Evolutionary conservation across 768 basidiomycete species (phyloP).

Genomic region (Trametes sanguinea): DNA sequence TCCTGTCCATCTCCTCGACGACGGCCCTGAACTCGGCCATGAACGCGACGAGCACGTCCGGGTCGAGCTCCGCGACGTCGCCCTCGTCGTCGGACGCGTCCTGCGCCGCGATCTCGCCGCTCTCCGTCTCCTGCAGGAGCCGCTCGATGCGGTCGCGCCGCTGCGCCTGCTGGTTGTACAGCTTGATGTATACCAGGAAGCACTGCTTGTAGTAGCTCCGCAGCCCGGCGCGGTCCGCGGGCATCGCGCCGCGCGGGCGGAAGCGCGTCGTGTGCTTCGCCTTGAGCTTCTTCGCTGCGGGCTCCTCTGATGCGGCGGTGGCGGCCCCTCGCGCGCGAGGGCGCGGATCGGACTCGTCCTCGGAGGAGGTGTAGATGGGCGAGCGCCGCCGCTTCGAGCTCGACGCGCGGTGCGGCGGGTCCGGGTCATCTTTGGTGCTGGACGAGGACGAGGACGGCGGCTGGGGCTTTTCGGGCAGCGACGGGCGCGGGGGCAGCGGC

Average conservation of each 20-base stretch:
- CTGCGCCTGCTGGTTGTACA: conserved; percentile 47
- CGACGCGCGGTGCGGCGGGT: not conserved
- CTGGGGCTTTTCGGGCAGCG: conserved; percentile 15
- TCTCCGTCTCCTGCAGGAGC: conserved; percentile 44
- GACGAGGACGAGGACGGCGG: conserved; percentile 17
- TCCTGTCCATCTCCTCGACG: conserved; percentile 55
- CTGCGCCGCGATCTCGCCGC: conserved; percentile 38
- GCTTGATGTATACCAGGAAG: conserved; percentile 53
- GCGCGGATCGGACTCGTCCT: conserved; percentile 51
- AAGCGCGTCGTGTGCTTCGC: conserved; percentile 18
- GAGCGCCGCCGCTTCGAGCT: conserved; percentile 41
- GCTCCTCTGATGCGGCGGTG: conserved; percentile 9
- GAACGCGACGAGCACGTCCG: conserved; percentile 24
- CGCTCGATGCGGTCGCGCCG: conserved; percentile 56
- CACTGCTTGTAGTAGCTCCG: conserved; percentile 53
- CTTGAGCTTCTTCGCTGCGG: conserved; percentile 35
- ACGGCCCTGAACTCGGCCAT: conserved; percentile 43
- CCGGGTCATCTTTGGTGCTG: conserved; percentile 1
- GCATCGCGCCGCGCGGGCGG: conserved; percentile 33
- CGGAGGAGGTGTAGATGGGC: conserved; percentile 68
- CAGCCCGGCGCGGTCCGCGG: conserved; percentile 52
- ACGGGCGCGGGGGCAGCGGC: conserved; percentile 10
- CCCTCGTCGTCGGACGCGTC: conserved; percentile 39
- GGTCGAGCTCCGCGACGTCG: conserved; percentile 54
- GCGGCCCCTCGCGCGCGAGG: conserved; percentile 23